Percentiles rank a stretch among this genome's conserved stretches.
phyloP scores from a whole-genome alignment of 768 basidiomycete genomes.

The Tremella yokohamensis region DNA sequence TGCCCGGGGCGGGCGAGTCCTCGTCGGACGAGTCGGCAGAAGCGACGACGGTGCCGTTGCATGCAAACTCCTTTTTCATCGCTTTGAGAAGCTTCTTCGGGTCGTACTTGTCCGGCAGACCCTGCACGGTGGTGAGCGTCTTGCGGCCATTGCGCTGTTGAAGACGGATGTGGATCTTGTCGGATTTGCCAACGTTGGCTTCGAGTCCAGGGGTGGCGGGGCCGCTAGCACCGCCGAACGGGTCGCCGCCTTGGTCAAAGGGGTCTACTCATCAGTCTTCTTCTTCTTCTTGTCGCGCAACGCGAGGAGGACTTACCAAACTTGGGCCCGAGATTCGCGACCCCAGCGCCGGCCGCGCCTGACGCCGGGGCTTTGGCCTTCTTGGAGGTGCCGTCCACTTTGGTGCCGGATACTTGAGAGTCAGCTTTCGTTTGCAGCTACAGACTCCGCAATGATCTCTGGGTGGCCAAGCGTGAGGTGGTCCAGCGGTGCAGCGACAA shows the following conservation, averaged over 20 bases:
- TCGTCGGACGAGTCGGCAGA: constrained; percentile 43
- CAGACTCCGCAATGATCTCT: too few relatives aligned
- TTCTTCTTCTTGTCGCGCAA: not conserved
- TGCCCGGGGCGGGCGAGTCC: constrained; percentile 50
- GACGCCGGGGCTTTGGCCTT: constrained; percentile 34
- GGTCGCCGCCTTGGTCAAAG: constrained; percentile 81
- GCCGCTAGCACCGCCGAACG: constrained; percentile 60
- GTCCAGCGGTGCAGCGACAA: too few relatives aligned
- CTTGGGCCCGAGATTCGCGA: constrained; percentile 42
- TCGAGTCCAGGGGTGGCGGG: constrained; percentile 47
- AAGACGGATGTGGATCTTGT: constrained; percentile 59
- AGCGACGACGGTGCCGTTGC: constrained; percentile 90
- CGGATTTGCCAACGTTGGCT: constrained; percentile 41
- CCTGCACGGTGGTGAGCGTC: constrained; percentile 95
- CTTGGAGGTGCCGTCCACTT: constrained; percentile 45
- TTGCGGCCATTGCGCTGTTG: constrained; percentile 99
- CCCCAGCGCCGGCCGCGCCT: constrained; percentile 27
- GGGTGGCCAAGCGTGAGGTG: too few relatives aligned
- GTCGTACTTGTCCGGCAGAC: constrained; percentile 90
- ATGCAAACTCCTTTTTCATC: constrained; percentile 99
- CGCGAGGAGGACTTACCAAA: constrained; percentile 33
- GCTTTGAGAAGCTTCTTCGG: constrained; percentile 97
- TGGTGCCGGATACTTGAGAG: constrained; percentile 17
- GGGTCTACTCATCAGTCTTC: constrained; percentile 61
- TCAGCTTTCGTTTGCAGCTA: not conserved